phyloP scores from a whole-genome alignment of 1,284 basidiomycete species.

The Albatrellus sp. region DNA sequence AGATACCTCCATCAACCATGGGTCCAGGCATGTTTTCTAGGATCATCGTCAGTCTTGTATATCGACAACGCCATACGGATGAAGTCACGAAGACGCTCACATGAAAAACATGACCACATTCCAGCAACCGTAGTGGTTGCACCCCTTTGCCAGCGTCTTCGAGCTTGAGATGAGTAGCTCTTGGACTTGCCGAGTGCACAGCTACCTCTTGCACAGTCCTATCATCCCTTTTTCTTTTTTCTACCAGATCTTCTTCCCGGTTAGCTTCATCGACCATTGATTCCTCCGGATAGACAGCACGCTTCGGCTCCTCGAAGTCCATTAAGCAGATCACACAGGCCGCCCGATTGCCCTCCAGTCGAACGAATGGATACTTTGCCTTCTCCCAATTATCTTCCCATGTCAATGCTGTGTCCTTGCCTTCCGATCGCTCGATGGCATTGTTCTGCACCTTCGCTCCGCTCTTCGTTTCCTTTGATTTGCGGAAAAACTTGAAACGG shows the following conservation, averaged over 20 bases:
- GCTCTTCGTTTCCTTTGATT: conserved; percentile 14
- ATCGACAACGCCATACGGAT: background rate
- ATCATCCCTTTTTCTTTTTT: background rate
- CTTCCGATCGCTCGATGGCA: conserved; percentile 12
- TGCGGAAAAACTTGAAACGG: conserved; percentile 33
- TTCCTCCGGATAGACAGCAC: conserved; percentile 4
- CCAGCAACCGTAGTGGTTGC: conserved; percentile 59
- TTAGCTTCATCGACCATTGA: too few relatives aligned
- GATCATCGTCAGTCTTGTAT: conserved; percentile 4
- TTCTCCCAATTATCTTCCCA: conserved; percentile 41
- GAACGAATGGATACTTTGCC: conserved; percentile 46
- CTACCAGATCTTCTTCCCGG: too few relatives aligned
- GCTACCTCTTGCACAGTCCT: background rate
- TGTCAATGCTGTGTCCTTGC: conserved; percentile 25
- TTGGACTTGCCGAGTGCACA: conserved; percentile 7
- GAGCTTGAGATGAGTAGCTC: conserved; percentile 24
- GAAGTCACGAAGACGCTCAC: conserved; percentile 28
- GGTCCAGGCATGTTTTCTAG: conserved; percentile 70
- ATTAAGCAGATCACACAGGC: conserved; percentile 71
- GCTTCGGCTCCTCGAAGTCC: conserved; percentile 69
- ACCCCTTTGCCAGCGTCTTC: conserved; percentile 61
- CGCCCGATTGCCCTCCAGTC: conserved; percentile 67
- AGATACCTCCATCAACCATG: conserved; percentile 68
- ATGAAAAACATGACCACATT: conserved; percentile 75
- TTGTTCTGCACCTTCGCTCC: conserved; percentile 11